Evolutionary conservation across 768 basidiomycete genomes (phyloP), one percentile per base, ranked within the genome.

Genomic region (Plicaturopsis crispa): DNA sequence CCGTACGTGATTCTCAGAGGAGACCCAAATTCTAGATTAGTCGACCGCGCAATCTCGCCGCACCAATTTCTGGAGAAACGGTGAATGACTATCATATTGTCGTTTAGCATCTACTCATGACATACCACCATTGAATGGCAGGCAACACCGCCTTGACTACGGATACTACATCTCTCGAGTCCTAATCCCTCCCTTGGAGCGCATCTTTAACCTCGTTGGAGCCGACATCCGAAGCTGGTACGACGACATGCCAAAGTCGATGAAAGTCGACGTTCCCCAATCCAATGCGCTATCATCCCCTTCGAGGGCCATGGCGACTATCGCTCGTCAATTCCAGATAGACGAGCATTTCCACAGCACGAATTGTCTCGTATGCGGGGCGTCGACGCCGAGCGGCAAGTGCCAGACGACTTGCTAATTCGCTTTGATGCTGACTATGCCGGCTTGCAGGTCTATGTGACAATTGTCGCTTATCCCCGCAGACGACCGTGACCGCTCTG

Each of bases 181-280:
- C 12, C 69, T 98, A 33, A 89, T 98, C 31, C 90, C 89, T 6
- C 91, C 94, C 0, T 55, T 99, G 46, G 84, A 87, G 42, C 75
- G 96, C 33, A 75, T 99, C 32, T 89, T 98, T 67, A 90, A 84
- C 43, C 75, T 98, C 17, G 69, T 93, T 23, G 93, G 94, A 12
- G 90, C 84, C 6, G 84, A 96, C 53, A 80, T 94, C 19, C 72
- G 73, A 37, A 65, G 69, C 31, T 98, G 94, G 94, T 97, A 78
- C 52, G 70, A 82, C 35, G 80, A 83, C 20, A 91, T 93, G 89
- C 86, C 89, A 2, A 79, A 78, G 54, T 51, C 33, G 52, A 64
- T 50, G 49, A 68, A 53, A 51, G 48, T 39, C 19, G 50, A 53
- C 22, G 62, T 61, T 2, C 62, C 64, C 26, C 26, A 28, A 28